Base-by-base conservation (phyloP, 495 filamentous ascomycete genomes). In the Penicillium arizonense region DNA sequence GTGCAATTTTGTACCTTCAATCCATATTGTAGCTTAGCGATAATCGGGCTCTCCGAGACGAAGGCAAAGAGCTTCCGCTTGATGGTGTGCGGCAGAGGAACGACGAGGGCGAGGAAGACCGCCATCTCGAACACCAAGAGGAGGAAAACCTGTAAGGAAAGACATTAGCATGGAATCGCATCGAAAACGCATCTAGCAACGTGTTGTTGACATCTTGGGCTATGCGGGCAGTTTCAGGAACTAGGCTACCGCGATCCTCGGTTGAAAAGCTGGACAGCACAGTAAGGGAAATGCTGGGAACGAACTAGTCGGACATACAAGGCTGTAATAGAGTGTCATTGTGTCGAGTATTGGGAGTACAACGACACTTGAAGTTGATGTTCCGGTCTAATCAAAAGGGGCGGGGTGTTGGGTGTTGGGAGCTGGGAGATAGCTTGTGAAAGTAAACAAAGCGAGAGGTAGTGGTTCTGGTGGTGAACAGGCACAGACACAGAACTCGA, bases 291-390 rank as follows among this genome's bases (percentile, higher is more conserved):
- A 32, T 20, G 9, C 20, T 32, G 10, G 51, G 11, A 28, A 47
- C 13, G 16, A 21, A 6, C n/a, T 21, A 8, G 9, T 38, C 12
- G 46, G 41, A 83, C 90, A 67, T 89, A 97, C 94, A 50, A 98
- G 83, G 62, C 83, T 91, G 82, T 96, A 98, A 80, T 98, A 98
- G 70, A 98, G 91, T 74, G 95, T 98, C 94, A 98, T 98, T 53
- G 71, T 87, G 82, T 59, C 65, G 59, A 58, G 16, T 34, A 18
- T 44, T 48, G 50, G 48, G 12, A 32, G 23, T 30, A 34, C 14
- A 53, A 34, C 23, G 26, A 56, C 13, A 47, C 34, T 47, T 44
- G 20, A 50, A 47, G 37, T 59, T 16, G 28, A 46, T 47, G 44
- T 49, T 55, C 52, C 43, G 43, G 54, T 42, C 28, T 53, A 50